These are phyloP conservation scores for Inosperma sp. DNA, from an alignment of 768 basidiomycete genomes.

Conservation along the genomic window DNA sequence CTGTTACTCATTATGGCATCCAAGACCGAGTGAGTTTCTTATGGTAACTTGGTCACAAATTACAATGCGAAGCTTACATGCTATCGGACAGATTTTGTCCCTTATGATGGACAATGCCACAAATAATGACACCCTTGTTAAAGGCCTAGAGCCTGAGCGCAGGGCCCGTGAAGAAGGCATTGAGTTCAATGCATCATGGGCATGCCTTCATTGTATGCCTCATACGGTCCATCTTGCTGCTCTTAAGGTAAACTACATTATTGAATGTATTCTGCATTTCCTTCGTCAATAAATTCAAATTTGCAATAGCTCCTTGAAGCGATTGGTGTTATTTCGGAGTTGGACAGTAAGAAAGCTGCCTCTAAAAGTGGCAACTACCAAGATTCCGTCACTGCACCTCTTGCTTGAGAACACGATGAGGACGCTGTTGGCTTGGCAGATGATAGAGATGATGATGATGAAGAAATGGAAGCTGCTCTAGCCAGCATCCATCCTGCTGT, in stretches of 20 bases:
- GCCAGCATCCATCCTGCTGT: constrained; percentile 11
- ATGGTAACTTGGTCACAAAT: neutral
- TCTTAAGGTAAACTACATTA: constrained; percentile 22
- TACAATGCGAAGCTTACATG: neutral
- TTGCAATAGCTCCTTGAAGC: constrained; percentile 28
- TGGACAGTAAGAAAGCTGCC: constrained; percentile 17
- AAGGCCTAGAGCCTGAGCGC: constrained; percentile 16
- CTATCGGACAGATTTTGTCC: constrained; percentile 23
- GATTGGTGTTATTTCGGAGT: constrained; percentile 24
- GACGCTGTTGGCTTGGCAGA: constrained; percentile 12
- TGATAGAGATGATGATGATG: constrained; percentile 10
- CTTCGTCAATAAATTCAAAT: neutral
- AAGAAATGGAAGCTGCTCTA: neutral
- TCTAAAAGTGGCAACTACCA: constrained; percentile 20
- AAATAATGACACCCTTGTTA: constrained; percentile 35
- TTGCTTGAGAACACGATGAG: constrained; percentile 11
- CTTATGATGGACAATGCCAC: constrained; percentile 34
- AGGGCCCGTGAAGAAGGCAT: constrained; percentile 17
- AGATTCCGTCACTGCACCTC: constrained; percentile 14
- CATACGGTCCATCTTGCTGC: constrained; percentile 38
- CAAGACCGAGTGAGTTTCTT: constrained; percentile 3
- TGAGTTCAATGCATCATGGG: constrained; percentile 19
- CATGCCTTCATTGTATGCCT: constrained; percentile 34
- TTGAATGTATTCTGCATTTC: neutral
- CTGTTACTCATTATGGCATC: constrained; percentile 24